These are phyloP conservation scores for Lasiodiplodia sp. DNA, from an alignment of 2,329 filamentous ascomycete species.

Conservation along the genomic window DNA sequence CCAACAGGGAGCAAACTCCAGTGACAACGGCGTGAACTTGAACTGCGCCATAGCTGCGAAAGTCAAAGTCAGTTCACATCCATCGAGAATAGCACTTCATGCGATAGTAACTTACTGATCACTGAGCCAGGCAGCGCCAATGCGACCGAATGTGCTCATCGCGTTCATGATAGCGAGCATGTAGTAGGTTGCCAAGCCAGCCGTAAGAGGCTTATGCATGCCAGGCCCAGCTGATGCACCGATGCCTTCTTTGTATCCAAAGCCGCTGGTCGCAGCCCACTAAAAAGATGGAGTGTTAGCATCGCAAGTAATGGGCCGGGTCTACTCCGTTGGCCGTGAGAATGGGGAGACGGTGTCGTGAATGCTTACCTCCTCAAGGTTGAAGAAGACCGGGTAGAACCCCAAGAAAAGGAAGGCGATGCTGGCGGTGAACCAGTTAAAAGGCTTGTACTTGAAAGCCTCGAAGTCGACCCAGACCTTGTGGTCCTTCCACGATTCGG, in stretches of 20 bases:
- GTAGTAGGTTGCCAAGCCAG: slow-evolving; percentile 55
- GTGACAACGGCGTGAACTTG: slow-evolving; percentile 55
- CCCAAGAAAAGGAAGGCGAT: slow-evolving; percentile 60
- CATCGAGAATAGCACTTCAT: background rate
- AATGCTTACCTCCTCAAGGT: slow-evolving; percentile 55
- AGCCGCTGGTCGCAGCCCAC: slow-evolving; percentile 55
- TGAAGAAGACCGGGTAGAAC: slow-evolving; percentile 62
- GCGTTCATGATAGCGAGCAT: slow-evolving; percentile 60
- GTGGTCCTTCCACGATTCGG: slow-evolving; percentile 48
- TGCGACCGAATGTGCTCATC: slow-evolving; percentile 55
- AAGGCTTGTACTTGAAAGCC: slow-evolving; percentile 53
- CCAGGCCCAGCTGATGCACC: slow-evolving; percentile 29
- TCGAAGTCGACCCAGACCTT: slow-evolving; percentile 53
- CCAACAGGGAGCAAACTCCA: slow-evolving; percentile 50
- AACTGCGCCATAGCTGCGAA: slow-evolving; percentile 49
- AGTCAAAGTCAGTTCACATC: slow-evolving; percentile 5
- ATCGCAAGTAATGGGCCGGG: background rate
- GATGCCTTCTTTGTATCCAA: slow-evolving; percentile 47
- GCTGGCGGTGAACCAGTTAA: slow-evolving; percentile 52
- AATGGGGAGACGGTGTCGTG: slow-evolving; percentile 23
- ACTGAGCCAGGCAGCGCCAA: slow-evolving; percentile 54
- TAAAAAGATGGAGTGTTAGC: slow-evolving; percentile 29
- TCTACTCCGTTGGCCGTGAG: background rate
- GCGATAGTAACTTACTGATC: slow-evolving; percentile 43
- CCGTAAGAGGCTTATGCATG: slow-evolving; percentile 31